Percentiles rank a stretch among this genome's conserved stretches.
These are phyloP conservation scores for Medakamo hakoo DNA, from an alignment of 139 green algal species.

Conservation along the genomic window DNA sequence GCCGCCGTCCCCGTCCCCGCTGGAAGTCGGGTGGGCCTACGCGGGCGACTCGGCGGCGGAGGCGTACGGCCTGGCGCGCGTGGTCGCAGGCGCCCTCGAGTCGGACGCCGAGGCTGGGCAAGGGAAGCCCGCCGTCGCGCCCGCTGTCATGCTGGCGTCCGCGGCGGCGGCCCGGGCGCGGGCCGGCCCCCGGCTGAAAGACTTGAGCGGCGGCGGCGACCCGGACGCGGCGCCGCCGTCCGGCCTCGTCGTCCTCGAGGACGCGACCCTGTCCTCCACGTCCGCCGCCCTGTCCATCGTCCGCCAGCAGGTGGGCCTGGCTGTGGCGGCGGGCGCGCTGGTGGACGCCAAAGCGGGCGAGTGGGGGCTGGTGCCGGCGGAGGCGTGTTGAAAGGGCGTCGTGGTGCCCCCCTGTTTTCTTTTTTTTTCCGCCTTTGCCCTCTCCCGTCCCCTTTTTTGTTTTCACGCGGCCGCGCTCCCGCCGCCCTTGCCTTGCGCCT, in stretches of 20 bases:
- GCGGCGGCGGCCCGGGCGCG: too few species aligned
- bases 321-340: background rate
- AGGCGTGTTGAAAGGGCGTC: too few species aligned
- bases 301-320: background rate
- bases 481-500: background rate
- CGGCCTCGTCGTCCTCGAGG: background rate
- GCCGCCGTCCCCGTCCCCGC: too few species aligned
- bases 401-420: too few species aligned
- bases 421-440: background rate
- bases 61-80: background rate
- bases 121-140: too few species aligned
- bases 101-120: too few species aligned
- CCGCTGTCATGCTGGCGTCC: too few species aligned
- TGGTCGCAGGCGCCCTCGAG: background rate
- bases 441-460: constrained; percentile 4
- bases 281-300: background rate
- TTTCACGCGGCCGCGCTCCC: background rate
- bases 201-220: background rate
- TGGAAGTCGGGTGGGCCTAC: background rate
- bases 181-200: too few species aligned
- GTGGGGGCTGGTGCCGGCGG: background rate
- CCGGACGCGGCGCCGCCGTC: too few species aligned
- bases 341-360: background rate
- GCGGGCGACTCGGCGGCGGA: background rate
- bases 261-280: background rate